Percentiles rank a stretch among this genome's conserved stretches.
Evolutionary conservation across 176 grass and related monocot species (phyloP).

Genomic region (Oryza meridionalis): DNA sequence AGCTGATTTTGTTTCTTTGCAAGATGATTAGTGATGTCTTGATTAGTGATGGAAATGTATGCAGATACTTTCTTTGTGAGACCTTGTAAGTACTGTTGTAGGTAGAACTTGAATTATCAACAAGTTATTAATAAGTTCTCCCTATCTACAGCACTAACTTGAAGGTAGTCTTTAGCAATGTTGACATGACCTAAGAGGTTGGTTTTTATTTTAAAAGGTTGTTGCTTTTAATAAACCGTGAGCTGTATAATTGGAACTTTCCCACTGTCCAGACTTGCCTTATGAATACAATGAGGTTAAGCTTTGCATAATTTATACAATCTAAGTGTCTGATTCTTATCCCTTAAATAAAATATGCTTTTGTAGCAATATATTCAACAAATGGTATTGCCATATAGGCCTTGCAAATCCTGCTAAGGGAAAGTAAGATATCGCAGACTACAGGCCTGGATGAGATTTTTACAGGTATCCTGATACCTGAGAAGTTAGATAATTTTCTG

Average conservation of each 20-base stretch:
- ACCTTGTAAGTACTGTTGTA: slow-evolving; percentile 13
- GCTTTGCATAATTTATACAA: slow-evolving; percentile 3
- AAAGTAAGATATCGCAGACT: neutral
- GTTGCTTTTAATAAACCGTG: neutral
- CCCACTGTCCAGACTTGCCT: slow-evolving; percentile 1
- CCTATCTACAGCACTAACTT: neutral
- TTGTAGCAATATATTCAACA: neutral
- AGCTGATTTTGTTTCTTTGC: neutral
- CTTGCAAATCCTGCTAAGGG: slow-evolving; percentile 1
- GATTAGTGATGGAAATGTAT: slow-evolving; percentile 28
- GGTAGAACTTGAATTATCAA: slow-evolving; percentile 13
- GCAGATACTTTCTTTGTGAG: neutral
- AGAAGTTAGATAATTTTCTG: neutral
- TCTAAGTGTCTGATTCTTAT: neutral
- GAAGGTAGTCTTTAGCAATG: neutral
- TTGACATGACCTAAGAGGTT: slow-evolving; percentile 17
- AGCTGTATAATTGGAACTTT: slow-evolving; percentile 2
- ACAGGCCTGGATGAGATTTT: neutral
- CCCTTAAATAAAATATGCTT: neutral
- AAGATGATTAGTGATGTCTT: slow-evolving; percentile 8
- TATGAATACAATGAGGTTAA: neutral
- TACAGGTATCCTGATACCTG: neutral
- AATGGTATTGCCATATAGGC: neutral
- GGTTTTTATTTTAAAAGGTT: neutral
- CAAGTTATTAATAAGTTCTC: neutral